Percentiles rank a stretch among this genome's conserved stretches.
Evolutionary conservation across 805 yeast species (phyloP).

Genomic region (Metschnikowia amazonensis): DNA sequence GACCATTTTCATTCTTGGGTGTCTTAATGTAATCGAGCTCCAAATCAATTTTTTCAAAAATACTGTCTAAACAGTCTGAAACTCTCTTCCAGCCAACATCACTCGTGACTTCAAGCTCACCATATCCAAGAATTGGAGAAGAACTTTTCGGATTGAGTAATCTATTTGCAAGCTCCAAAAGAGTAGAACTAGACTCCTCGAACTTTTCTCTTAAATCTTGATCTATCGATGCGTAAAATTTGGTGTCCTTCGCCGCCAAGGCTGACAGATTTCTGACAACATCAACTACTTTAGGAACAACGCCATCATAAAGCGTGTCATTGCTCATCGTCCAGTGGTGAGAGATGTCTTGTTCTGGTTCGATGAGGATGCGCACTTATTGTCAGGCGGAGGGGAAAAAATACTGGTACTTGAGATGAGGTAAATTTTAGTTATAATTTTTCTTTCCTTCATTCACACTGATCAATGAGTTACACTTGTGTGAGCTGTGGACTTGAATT

Average conservation of each 20-base stretch:
- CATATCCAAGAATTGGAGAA: conserved; percentile 26
- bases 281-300: conserved; percentile 47
- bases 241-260: conserved; percentile 75
- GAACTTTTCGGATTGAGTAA: conserved; percentile 36
- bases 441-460: neutral
- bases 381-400: conserved; percentile 4
- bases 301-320: neutral
- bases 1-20: conserved; percentile 21
- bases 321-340: conserved; percentile 1
- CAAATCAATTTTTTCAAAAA: conserved; percentile 75
- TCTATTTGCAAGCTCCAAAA: conserved; percentile 46
- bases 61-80: conserved; percentile 58
- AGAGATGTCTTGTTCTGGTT: neutral
- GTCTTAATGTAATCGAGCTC: conserved; percentile 47
- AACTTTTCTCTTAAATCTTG: conserved; percentile 37
- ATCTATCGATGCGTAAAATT: conserved; percentile 66
- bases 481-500: conserved; percentile 40
- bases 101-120: conserved; percentile 40
- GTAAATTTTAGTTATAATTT: neutral
- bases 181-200: conserved; percentile 35
- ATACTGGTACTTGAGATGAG: conserved; percentile 6
- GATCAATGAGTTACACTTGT: conserved; percentile 23
- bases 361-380: conserved; percentile 1
- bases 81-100: conserved; percentile 58
- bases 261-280: conserved; percentile 65